phyloP scores from a whole-genome alignment of 208 protist species.

The Leishmania gerbilli region DNA sequence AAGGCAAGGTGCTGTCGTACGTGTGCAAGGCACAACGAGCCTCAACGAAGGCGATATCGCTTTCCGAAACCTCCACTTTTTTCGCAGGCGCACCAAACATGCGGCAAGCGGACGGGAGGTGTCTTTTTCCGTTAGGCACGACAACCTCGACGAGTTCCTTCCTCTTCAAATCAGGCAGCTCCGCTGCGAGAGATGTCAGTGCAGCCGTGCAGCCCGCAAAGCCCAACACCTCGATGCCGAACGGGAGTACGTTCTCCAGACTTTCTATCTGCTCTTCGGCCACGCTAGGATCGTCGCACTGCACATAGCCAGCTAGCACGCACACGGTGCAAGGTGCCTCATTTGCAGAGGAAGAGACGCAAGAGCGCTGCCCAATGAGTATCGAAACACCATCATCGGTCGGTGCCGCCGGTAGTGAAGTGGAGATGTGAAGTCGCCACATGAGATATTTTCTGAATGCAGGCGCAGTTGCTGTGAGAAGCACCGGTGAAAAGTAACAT shows the following conservation, averaged over 20 bases:
- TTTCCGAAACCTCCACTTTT: slow-evolving; percentile 15
- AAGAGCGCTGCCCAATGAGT: slow-evolving; percentile 28
- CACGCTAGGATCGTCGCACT: slow-evolving; percentile 46
- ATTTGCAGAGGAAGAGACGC: neutral
- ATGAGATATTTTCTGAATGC: slow-evolving; percentile 6
- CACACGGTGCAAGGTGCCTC: neutral
- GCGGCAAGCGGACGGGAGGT: neutral
- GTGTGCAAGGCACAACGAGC: slow-evolving; percentile 26
- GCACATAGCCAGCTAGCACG: slow-evolving; percentile 44
- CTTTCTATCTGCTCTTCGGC: slow-evolving; percentile 73
- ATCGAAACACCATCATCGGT: slow-evolving; percentile 10
- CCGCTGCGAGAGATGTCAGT: slow-evolving; percentile 18
- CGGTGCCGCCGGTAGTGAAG: neutral
- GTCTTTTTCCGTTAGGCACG: slow-evolving; percentile 11
- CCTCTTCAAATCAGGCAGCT: slow-evolving; percentile 23
- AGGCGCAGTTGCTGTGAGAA: slow-evolving; percentile 2
- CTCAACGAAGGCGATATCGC: slow-evolving; percentile 16
- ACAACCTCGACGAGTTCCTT: slow-evolving; percentile 33
- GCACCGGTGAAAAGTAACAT: slow-evolving; percentile 3
- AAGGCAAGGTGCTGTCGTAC: slow-evolving; percentile 6
- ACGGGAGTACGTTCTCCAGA: slow-evolving; percentile 66
- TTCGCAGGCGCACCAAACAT: slow-evolving; percentile 5
- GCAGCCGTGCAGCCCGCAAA: slow-evolving; percentile 13
- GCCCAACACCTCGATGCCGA: slow-evolving; percentile 64
- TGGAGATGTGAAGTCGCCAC: slow-evolving; percentile 15